phyloP scores from a whole-genome alignment of 2,329 filamentous ascomycete species.

The Aspergillus ochraceus region DNA sequence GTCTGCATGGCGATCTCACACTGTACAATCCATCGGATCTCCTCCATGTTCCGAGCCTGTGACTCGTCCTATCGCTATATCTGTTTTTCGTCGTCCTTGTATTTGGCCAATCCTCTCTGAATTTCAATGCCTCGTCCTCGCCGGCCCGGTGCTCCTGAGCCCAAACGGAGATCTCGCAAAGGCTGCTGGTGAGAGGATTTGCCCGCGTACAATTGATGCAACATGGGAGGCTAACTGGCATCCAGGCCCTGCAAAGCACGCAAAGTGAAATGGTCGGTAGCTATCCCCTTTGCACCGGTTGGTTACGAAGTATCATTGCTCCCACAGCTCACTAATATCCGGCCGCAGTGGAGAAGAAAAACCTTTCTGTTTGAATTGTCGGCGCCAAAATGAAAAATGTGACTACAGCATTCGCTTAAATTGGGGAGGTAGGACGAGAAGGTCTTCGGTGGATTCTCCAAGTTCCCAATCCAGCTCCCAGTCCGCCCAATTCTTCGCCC shows the following conservation, averaged over 20 bases:
- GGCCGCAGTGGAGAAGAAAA: conserved; percentile 67
- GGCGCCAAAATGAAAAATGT: conserved; percentile 69
- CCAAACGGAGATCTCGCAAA: conserved; percentile 66
- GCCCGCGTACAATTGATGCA: not conserved
- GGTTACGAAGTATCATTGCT: not conserved
- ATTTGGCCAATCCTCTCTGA: conserved; percentile 19
- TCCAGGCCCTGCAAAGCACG: conserved; percentile 74
- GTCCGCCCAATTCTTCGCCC: conserved; percentile 17
- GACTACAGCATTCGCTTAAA: conserved; percentile 81
- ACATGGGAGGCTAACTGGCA: not conserved
- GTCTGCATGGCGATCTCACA: conserved; percentile 29
- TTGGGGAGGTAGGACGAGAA: conserved; percentile 72
- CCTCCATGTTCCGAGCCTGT: conserved; percentile 20
- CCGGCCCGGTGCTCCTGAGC: conserved; percentile 62
- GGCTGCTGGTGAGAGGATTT: conserved; percentile 61
- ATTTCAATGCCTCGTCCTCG: conserved; percentile 63
- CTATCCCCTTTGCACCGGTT: not conserved
- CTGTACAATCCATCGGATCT: conserved; percentile 20
- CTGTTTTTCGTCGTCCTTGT: conserved; percentile 13
- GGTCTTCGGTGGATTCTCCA: conserved; percentile 43
- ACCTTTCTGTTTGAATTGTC: conserved; percentile 71
- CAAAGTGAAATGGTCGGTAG: conserved; percentile 70
- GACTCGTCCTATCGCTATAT: conserved; percentile 18
- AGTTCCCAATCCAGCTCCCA: conserved; percentile 28
- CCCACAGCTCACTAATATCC: conserved; percentile 9